These are phyloP conservation scores for Piromyces finnis DNA, from an alignment of 192 early-diverging fungal species.

Conservation along the genomic window DNA sequence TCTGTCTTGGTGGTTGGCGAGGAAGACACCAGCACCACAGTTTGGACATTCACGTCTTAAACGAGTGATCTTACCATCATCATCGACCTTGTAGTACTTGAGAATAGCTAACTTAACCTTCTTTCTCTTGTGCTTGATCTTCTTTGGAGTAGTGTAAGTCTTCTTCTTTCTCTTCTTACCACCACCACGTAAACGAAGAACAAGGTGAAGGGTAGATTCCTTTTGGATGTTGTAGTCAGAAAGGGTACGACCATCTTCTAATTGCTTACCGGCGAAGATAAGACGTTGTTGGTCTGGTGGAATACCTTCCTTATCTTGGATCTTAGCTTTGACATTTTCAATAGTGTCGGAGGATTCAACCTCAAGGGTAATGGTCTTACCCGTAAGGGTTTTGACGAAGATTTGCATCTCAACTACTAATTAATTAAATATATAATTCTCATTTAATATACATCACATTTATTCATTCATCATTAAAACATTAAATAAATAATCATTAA, in stretches of 20 bases:
- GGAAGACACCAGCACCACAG: constrained; percentile 87
- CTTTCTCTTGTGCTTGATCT: constrained; percentile 97
- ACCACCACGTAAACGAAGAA: constrained; percentile 66
- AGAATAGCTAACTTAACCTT: constrained; percentile 98
- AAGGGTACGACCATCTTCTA: constrained; percentile 56
- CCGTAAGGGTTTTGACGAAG: not conserved
- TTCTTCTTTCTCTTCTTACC: constrained; percentile 95
- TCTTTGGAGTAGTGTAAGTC: constrained; percentile 99
- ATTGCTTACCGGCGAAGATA: constrained; percentile 68
- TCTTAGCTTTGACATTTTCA: constrained; percentile 69
- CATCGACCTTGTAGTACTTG: constrained; percentile 99
- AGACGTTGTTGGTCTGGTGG: constrained; percentile 70
- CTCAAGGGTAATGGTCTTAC: constrained; percentile 54
- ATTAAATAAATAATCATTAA: not conserved
- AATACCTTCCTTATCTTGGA: constrained; percentile 76
- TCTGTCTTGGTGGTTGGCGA: constrained; percentile 1
- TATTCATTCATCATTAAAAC: too few species aligned
- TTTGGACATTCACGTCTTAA: constrained; percentile 96
- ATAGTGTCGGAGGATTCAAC: constrained; percentile 60
- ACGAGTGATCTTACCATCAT: constrained; percentile 91
- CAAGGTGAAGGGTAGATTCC: constrained; percentile 63
- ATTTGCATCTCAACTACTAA: not conserved
- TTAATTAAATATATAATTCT: not conserved
- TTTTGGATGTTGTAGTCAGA: constrained; percentile 72
- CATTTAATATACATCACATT: too few species aligned